These are phyloP conservation scores for Torrubiella hemipterigena DNA, from an alignment of 2,329 filamentous ascomycete genomes.

Conservation along the genomic window DNA sequence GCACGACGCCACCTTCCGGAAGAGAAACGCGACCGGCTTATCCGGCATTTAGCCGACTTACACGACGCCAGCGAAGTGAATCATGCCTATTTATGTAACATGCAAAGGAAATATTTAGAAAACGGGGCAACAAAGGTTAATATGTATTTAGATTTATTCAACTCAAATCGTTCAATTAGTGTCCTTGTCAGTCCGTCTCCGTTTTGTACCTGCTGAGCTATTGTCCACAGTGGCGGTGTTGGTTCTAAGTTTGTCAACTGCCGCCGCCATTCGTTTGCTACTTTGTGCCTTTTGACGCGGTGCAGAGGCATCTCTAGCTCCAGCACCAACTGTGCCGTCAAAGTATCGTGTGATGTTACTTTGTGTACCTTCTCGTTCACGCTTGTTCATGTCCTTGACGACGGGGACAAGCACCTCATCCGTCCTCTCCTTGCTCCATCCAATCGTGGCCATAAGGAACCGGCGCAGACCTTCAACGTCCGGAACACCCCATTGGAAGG, in stretches of 20 bases:
- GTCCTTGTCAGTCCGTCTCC: too few relatives aligned
- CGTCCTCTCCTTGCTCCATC: conserved; percentile 83
- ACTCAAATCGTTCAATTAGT: too few relatives aligned
- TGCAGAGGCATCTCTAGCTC: conserved; percentile 55
- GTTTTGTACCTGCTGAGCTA: too few relatives aligned
- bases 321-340: conserved; percentile 58
- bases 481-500: conserved; percentile 91
- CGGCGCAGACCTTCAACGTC: conserved; percentile 74
- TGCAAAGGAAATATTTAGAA: conserved; percentile 22
- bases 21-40: neutral
- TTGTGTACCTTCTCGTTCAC: conserved; percentile 84
- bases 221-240: too few relatives aligned
- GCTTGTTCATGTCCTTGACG: conserved; percentile 85
- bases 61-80: too few relatives aligned
- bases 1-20: neutral
- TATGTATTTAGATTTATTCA: conserved; percentile 14
- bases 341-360: conserved; percentile 94
- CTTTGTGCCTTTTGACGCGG: conserved; percentile 53
- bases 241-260: conserved; percentile 52
- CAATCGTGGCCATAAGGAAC: conserved; percentile 85
- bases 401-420: conserved; percentile 95
- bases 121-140: conserved; percentile 36
- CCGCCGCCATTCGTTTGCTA: conserved; percentile 65
- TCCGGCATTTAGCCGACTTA: conserved; percentile 3
- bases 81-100: conserved; percentile 7